Evolutionary conservation across 2,329 filamentous ascomycete species (phyloP).

Genomic region (Colletotrichum viniferum): DNA sequence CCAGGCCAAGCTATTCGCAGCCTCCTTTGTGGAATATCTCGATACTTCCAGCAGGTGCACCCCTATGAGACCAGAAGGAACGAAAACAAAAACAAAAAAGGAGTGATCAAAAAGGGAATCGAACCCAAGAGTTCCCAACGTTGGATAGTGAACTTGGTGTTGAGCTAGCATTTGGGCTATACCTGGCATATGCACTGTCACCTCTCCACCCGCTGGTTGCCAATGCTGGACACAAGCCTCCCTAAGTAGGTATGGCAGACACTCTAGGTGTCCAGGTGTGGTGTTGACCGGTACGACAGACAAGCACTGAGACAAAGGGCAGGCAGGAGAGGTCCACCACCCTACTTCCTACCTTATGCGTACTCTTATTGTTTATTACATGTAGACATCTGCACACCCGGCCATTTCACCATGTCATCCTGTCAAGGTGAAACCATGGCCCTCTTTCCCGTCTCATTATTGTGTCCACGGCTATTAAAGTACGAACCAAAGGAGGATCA

Average conservation of each 20-base stretch:
- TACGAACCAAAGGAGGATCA: neutral
- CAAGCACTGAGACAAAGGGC: neutral
- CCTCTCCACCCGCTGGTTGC: neutral
- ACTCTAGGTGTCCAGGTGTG: neutral
- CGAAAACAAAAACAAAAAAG: neutral
- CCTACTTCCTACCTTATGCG: neutral
- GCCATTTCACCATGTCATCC: fast-evolving
- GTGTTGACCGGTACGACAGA: neutral
- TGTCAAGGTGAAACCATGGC: too few relatives aligned
- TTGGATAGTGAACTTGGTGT: neutral
- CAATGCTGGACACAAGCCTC: neutral
- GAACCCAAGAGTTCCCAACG: neutral
- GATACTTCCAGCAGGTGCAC: neutral
- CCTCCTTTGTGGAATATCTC: neutral
- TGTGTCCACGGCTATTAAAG: neutral
- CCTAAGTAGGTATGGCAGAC: neutral
- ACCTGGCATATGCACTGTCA: neutral
- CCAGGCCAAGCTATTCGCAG: fast-evolving
- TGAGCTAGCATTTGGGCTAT: neutral
- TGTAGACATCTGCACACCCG: neutral
- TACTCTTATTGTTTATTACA: neutral
- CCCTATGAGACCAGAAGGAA: neutral
- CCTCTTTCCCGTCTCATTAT: too few relatives aligned
- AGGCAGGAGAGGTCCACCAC: neutral
- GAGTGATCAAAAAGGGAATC: neutral